Percentiles rank a stretch among this genome's conserved stretches.
Evolutionary conservation across 495 filamentous ascomycete genomes (phyloP).

Genomic region (Aeminium ludgeri): DNA sequence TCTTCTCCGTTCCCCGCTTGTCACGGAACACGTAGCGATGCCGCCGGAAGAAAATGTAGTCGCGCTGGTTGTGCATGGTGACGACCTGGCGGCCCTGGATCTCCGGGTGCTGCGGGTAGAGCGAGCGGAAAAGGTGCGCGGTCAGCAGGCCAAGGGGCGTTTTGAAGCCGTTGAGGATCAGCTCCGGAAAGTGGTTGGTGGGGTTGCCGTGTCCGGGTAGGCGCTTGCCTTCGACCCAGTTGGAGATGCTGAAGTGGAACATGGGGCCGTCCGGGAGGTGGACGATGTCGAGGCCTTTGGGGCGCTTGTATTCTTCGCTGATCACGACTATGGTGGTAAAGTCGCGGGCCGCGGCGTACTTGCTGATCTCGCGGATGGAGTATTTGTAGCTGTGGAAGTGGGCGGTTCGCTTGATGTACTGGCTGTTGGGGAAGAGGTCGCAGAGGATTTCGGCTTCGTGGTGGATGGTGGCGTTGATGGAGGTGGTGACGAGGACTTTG

Average conservation of each 20-base stretch:
- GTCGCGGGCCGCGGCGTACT: slow-evolving; percentile 61
- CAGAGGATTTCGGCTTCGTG: slow-evolving; percentile 61
- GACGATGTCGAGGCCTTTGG: slow-evolving; percentile 58
- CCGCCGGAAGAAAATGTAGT: slow-evolving; percentile 84
- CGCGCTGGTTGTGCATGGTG: slow-evolving; percentile 85
- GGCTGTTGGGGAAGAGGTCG: slow-evolving; percentile 66
- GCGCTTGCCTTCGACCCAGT: slow-evolving; percentile 70
- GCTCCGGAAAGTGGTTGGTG: slow-evolving; percentile 78
- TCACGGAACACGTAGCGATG: slow-evolving; percentile 90
- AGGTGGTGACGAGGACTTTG: slow-evolving; percentile 82
- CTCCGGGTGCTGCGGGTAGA: slow-evolving; percentile 75
- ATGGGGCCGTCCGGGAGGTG: slow-evolving; percentile 74
- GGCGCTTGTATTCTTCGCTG: slow-evolving; percentile 68
- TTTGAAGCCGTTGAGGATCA: slow-evolving; percentile 89
- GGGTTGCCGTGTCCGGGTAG: slow-evolving; percentile 77
- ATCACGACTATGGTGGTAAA: slow-evolving; percentile 70
- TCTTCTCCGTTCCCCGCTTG: slow-evolving; percentile 68
- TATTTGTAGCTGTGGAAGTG: slow-evolving; percentile 73
- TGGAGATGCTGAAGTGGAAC: slow-evolving; percentile 70
- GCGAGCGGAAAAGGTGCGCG: slow-evolving; percentile 62
- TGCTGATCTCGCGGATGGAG: slow-evolving; percentile 72
- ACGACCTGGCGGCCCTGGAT: slow-evolving; percentile 72
- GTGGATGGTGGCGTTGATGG: slow-evolving; percentile 69
- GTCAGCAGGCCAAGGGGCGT: slow-evolving; percentile 84
- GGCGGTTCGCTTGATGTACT: slow-evolving; percentile 67